phyloP scores from a whole-genome alignment of 2,329 filamentous ascomycete species.

The Ascochyta lentis region DNA sequence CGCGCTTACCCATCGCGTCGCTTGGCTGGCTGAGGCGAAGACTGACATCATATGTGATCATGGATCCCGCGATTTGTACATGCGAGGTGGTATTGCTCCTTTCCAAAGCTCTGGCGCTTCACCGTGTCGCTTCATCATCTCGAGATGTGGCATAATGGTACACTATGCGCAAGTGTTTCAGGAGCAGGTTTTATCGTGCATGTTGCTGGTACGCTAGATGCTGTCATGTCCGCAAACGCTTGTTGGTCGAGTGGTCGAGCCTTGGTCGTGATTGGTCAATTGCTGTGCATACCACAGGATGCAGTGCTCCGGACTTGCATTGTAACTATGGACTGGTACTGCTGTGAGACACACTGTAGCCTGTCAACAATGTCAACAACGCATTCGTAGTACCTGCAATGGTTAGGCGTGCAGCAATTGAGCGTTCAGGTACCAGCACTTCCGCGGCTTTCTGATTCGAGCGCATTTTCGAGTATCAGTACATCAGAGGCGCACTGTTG shows the following conservation, averaged over 20 bases:
- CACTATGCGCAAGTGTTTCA: slow-evolving; percentile 7
- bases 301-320: slow-evolving; percentile 1
- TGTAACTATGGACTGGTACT: not conserved
- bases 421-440: slow-evolving; percentile 5
- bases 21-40: slow-evolving; percentile 1
- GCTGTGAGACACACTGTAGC: slow-evolving; percentile 3
- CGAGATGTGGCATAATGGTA: slow-evolving; percentile 1
- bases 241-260: not conserved
- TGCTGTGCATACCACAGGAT: slow-evolving; percentile 6
- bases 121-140: slow-evolving; percentile 1
- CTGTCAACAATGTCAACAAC: slow-evolving; percentile 14
- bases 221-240: slow-evolving; percentile 9
- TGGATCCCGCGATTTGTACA: not conserved
- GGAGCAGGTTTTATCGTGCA: slow-evolving; percentile 3
- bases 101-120: not conserved
- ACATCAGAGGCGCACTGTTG: slow-evolving; percentile 2
- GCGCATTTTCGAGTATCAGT: not conserved
- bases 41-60: slow-evolving; percentile 17
- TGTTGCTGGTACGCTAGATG: slow-evolving; percentile 5
- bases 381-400: not conserved
- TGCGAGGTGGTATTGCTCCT: not conserved
- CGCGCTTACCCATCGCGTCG: slow-evolving; percentile 4
- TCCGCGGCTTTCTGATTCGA: not conserved
- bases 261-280: slow-evolving; percentile 3
- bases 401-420: slow-evolving; percentile 1